Percentiles rank a stretch among this genome's conserved stretches.
These are phyloP conservation scores for Pestalotiopsis sp. DNA, from an alignment of 2,329 filamentous ascomycete genomes.

Conservation along the genomic window DNA sequence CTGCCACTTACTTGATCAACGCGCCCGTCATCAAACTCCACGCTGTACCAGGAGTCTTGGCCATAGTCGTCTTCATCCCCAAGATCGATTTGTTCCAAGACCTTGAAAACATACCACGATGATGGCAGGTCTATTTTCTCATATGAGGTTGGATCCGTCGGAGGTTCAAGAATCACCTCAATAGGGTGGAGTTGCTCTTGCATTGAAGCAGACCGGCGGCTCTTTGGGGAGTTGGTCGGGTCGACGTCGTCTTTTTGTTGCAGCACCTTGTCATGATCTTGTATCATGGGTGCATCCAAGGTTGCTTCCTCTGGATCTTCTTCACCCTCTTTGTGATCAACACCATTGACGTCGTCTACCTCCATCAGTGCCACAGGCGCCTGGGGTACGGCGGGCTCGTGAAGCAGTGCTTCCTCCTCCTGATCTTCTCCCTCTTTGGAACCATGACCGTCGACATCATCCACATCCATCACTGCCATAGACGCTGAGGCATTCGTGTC, in stretches of 20 bases:
- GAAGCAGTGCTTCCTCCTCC: neutral
- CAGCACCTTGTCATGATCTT: neutral
- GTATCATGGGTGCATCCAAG: neutral
- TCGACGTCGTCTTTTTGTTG: neutral
- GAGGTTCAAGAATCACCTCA: slow-evolving; percentile 29
- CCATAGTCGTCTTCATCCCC: slow-evolving; percentile 20
- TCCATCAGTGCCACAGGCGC: no score
- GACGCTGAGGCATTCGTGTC: neutral
- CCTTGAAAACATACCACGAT: slow-evolving; percentile 39
- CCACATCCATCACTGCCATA: neutral
- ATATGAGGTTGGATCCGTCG: slow-evolving; percentile 25
- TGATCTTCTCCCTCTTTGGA: neutral
- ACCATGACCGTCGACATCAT: neutral
- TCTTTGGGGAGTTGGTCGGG: neutral
- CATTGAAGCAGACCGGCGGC: neutral
- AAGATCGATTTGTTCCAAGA: slow-evolving; percentile 33
- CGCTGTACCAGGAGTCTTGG: slow-evolving; percentile 28
- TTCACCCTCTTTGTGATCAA: neutral
- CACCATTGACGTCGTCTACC: neutral
- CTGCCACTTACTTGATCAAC: slow-evolving; percentile 43
- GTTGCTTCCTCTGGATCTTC: neutral
- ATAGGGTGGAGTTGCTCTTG: slow-evolving; percentile 22
- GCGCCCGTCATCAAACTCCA: slow-evolving; percentile 50
- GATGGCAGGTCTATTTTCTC: slow-evolving; percentile 21
- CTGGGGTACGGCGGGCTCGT: no score